phyloP scores from a whole-genome alignment of 2,329 filamentous ascomycete species.

The Pseudonectria buxi region DNA sequence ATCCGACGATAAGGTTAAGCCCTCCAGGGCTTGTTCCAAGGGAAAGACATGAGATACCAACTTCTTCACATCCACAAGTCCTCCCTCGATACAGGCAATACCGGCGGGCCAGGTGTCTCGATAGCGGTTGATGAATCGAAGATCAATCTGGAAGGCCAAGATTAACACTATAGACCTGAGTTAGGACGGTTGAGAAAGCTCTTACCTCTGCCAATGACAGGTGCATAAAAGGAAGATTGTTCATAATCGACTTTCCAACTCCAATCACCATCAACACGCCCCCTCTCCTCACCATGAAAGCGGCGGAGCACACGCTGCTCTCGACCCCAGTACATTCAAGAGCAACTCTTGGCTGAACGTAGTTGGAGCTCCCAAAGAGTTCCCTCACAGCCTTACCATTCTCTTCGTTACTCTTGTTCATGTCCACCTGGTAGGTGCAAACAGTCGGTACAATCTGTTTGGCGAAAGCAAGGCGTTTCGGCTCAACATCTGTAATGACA shows the following conservation, averaged over 20 bases:
- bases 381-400: slow-evolving; percentile 46
- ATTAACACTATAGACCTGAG: slow-evolving; percentile 23
- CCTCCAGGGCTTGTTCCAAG: slow-evolving; percentile 54
- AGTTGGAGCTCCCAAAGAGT: slow-evolving; percentile 50
- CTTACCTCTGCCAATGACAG: slow-evolving; percentile 52
- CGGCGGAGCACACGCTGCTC: slow-evolving; percentile 53
- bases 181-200: background rate
- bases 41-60: slow-evolving; percentile 55
- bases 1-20: slow-evolving; percentile 26
- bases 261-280: slow-evolving; percentile 59
- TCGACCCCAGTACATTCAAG: slow-evolving; percentile 63
- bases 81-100: slow-evolving; percentile 52
- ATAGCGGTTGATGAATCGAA: slow-evolving; percentile 66
- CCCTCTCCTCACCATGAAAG: slow-evolving; percentile 49
- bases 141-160: slow-evolving; percentile 39
- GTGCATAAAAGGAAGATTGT: slow-evolving; percentile 63
- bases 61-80: slow-evolving; percentile 53
- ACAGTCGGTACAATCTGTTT: slow-evolving; percentile 48
- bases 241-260: slow-evolving; percentile 54
- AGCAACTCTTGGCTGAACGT: slow-evolving; percentile 50
- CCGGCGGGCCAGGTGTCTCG: slow-evolving; percentile 63
- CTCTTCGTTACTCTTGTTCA: slow-evolving; percentile 35
- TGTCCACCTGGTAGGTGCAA: slow-evolving; percentile 47
- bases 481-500: slow-evolving; percentile 57
- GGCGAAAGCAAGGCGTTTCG: slow-evolving; percentile 49